Base-by-base conservation (phyloP, 1,284 basidiomycete species). In the Papiliotrema flavescens region DNA sequence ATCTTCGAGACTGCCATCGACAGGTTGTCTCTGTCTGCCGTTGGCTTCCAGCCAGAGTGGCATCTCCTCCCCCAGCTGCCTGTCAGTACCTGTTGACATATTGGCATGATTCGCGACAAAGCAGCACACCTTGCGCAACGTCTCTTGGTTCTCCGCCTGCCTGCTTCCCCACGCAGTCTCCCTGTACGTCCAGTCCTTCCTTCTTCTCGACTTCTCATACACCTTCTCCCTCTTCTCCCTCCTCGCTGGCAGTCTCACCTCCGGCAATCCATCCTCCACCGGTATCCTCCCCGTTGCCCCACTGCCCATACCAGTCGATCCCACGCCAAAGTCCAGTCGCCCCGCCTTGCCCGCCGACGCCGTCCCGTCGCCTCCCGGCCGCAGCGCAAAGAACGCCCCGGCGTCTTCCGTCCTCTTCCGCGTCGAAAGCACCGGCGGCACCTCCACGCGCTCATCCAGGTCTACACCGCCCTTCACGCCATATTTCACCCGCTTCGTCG, bases 371-470 rank as follows among this genome's bases (percentile, higher is more conserved):
- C 32, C 46, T 37, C 69, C 67, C 13, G 70, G 70, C 17, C 71
- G 57, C 4, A 73, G 51, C n/a, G 69, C 66, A n/a, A 74, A 58
- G 61, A 74, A 74, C 3, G 71, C 64, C 4, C 41, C 54, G 0
- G 58, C 49, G 36, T 62, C 61, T 32, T 66, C 67, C 9, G 39
- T 5, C 24, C 34, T 32, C 36, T 49, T 51, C 39, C 47, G 56
- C 15, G n/a, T 44, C 22, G 6, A 46, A 34, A 44, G 43, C 36
- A 48, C 39, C 15, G 40, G 51, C 15, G 41, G 49, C 34, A 46
- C 20, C 13, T 53, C 19, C 17, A 51, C 36, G 24, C 24, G 32
- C 13, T 17, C 28, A 32, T 55, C 62, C 11, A 65, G 49, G 45
- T 66, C 62, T 8, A 67, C 50, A 14, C 63, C 65, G 11, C 22